phyloP scores from a whole-genome alignment of 2,329 filamentous ascomycete genomes.

The Cadophora sp. region DNA sequence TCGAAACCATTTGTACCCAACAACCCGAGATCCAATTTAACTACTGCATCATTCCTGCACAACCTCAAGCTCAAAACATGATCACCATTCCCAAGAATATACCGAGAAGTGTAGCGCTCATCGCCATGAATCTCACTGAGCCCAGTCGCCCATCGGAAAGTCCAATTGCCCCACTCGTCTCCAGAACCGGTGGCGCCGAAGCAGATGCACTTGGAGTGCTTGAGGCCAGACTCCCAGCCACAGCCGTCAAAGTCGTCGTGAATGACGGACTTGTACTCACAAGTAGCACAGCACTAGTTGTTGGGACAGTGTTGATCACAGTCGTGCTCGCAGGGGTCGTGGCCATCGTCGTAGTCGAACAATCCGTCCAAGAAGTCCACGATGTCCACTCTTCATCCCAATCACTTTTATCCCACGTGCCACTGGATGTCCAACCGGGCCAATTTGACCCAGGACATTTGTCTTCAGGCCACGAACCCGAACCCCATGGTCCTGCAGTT shows the following conservation, averaged over 20 bases:
- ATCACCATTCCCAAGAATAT: conserved; percentile 1
- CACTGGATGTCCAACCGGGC: conserved; percentile 20
- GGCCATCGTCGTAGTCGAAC: conserved; percentile 25
- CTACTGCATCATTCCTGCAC: not conserved
- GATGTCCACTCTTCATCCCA: conserved; percentile 26
- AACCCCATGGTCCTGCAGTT: conserved; percentile 24
- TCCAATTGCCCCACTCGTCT: not conserved
- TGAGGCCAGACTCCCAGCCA: conserved; percentile 1
- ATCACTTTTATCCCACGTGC: conserved; percentile 14
- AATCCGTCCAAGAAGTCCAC: conserved; percentile 29
- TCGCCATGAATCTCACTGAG: not conserved
- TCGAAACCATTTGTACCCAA: not conserved
- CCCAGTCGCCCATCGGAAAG: not conserved
- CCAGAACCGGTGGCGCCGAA: not conserved
- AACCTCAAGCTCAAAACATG: not conserved
- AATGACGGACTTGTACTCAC: no score
- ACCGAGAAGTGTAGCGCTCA: not conserved
- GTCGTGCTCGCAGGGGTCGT: not conserved
- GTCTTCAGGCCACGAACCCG: conserved; percentile 25
- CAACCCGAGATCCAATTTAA: not conserved
- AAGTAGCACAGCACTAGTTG: no score
- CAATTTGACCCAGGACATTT: conserved; percentile 27
- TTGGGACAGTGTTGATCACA: not conserved
- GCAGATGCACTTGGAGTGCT: conserved; percentile 1
- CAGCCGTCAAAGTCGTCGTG: not conserved